Evolutionary conservation across 441 rosid species (phyloP).

Genomic region (Populus hybrid): DNA sequence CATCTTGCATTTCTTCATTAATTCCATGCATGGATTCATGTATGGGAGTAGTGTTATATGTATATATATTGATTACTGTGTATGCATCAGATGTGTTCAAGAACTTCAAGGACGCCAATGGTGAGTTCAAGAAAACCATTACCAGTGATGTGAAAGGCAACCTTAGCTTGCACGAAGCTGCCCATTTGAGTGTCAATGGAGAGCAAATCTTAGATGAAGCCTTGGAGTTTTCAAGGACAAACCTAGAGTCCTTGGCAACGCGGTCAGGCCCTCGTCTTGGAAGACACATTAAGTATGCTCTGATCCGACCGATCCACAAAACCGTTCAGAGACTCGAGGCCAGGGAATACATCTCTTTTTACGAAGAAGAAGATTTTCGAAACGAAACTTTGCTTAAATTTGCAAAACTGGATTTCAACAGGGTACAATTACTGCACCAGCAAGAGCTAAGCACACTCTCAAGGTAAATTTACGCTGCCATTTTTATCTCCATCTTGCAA

Average conservation of each 20-base stretch:
- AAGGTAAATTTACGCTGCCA: not conserved
- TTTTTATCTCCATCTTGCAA: not conserved
- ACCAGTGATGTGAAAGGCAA: slow-evolving; percentile 9
- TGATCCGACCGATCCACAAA: slow-evolving; percentile 1
- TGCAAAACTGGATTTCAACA: slow-evolving; percentile 19
- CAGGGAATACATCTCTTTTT: slow-evolving; percentile 8
- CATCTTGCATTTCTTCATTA: no score
- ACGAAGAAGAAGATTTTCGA: slow-evolving; percentile 6
- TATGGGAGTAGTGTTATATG: no score
- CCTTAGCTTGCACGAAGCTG: slow-evolving; percentile 20
- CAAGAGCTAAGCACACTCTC: slow-evolving; percentile 9
- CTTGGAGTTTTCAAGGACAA: not conserved
- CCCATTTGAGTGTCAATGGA: slow-evolving; percentile 7
- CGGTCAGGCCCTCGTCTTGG: not conserved
- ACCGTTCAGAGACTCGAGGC: slow-evolving; percentile 9
- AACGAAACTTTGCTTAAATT: slow-evolving; percentile 7
- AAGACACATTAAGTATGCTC: not conserved
- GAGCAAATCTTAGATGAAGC: slow-evolving; percentile 26
- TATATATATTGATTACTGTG: no score
- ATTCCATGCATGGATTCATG: no score
- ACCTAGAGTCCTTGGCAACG: not conserved
- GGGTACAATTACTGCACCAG: slow-evolving; percentile 1
- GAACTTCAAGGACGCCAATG: slow-evolving; percentile 9
- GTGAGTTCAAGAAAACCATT: slow-evolving; percentile 3
- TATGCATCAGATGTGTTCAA: slow-evolving; percentile 12